A percentile compares a stretch with the other conserved stretches of the same genome.
phyloP scores from a whole-genome alignment of 2,329 filamentous ascomycete species.

The Trichoderma breve region DNA sequence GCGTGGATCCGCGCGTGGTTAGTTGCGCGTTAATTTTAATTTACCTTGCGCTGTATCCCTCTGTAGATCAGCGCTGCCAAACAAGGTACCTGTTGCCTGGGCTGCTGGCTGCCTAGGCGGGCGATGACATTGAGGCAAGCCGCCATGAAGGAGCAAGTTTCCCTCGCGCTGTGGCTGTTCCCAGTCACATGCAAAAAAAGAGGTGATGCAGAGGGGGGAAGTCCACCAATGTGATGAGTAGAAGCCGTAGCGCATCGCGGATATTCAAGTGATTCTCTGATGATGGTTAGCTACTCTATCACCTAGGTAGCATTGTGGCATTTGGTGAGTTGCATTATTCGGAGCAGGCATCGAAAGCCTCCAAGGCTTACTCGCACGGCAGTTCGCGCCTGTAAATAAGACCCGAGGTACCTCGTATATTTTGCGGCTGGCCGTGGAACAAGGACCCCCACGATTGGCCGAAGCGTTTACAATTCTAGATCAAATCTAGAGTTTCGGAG shows the following conservation, averaged over 20 bases:
- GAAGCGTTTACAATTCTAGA: slow-evolving; percentile 17
- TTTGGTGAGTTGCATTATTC: not conserved
- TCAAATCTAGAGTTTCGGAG: slow-evolving; percentile 16
- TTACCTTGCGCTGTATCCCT: not conserved
- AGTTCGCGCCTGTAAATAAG: not conserved
- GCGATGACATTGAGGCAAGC: not conserved
- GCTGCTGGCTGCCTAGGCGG: not conserved
- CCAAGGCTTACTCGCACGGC: not conserved
- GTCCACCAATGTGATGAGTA: not conserved
- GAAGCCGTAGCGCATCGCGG: not conserved
- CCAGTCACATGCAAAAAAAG: not conserved
- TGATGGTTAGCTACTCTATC: not conserved
- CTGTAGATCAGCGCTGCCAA: not conserved
- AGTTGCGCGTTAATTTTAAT: not conserved
- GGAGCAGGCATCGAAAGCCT: not conserved
- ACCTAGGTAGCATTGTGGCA: not conserved
- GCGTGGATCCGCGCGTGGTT: not conserved
- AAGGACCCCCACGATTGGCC: slow-evolving; percentile 17
- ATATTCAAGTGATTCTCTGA: not conserved
- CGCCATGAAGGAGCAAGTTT: not conserved
- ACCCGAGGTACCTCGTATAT: not conserved
- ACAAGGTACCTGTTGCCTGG: not conserved
- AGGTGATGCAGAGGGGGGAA: not conserved
- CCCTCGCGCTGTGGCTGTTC: not conserved
- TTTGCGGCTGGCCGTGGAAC: not conserved